These are phyloP conservation scores for Exophiala bonariae DNA, from an alignment of 2,329 filamentous ascomycete species.

Conservation along the genomic window DNA sequence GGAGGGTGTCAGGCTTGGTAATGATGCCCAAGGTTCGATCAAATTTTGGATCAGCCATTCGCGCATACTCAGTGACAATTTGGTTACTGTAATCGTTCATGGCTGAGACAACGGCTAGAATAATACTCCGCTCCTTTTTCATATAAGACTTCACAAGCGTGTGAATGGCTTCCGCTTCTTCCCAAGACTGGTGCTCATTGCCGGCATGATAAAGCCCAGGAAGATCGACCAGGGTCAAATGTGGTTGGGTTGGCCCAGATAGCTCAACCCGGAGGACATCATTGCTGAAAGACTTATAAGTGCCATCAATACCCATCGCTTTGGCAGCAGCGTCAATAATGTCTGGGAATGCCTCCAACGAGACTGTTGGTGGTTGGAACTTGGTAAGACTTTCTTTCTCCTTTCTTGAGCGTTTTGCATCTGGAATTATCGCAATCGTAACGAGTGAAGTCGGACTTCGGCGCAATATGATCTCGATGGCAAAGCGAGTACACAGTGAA, in stretches of 20 bases:
- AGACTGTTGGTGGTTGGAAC: slow-evolving; percentile 24
- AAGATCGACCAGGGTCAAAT: slow-evolving; percentile 46
- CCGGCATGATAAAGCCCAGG: slow-evolving; percentile 42
- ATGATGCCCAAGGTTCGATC: slow-evolving; percentile 47
- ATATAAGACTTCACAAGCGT: slow-evolving; percentile 45
- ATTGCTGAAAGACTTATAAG: slow-evolving; percentile 36
- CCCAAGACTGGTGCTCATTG: slow-evolving; percentile 30
- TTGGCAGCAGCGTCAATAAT: slow-evolving; percentile 29
- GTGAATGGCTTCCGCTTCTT: slow-evolving; percentile 54
- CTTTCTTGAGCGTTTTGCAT: slow-evolving; percentile 9
- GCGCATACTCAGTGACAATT: slow-evolving; percentile 38
- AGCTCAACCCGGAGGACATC: slow-evolving; percentile 47
- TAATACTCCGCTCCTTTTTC: slow-evolving; percentile 43
- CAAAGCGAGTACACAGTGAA: slow-evolving; percentile 60
- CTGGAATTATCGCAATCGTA: slow-evolving; percentile 26
- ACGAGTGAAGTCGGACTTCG: slow-evolving; percentile 29
- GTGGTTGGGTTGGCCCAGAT: slow-evolving; percentile 38
- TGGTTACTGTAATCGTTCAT: slow-evolving; percentile 45
- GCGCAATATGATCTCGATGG: slow-evolving; percentile 60
- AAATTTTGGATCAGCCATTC: slow-evolving; percentile 34
- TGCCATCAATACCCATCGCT: slow-evolving; percentile 25
- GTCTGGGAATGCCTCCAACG: slow-evolving; percentile 26
- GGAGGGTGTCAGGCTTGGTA: slow-evolving; percentile 47
- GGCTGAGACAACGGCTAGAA: slow-evolving; percentile 48
- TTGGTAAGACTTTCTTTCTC: slow-evolving; percentile 21